Evolutionary conservation across 306 rosid species (phyloP), one percentile per base, ranked within the genome.

Genomic region (Vigna nakashimae): DNA sequence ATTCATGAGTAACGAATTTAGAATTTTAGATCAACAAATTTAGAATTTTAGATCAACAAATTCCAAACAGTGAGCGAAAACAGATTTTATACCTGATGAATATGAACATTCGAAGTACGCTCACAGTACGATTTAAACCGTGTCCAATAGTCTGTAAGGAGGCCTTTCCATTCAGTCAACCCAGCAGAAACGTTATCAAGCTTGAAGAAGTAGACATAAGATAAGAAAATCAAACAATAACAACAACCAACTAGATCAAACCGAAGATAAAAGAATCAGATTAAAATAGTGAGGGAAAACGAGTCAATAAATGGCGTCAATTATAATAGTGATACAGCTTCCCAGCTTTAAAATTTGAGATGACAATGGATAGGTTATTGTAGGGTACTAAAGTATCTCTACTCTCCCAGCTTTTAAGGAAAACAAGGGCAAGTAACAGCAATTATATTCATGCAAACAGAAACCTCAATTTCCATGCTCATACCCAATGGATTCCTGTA

Each of bases 111-210:
- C 46, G 78, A 76, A 30, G 93, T 81, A 56, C 73, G 88, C 16
- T 92, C 97, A 82, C 97, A 96, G 81, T 92, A 92, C 67, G 91
- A 77, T 75, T 91, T 92, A 86, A 92, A 92, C 17, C 97, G 92
- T 6, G 97, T 90, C 99, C 99, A 96, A 80, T 92, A 96, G 80
- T 96, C 96, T 90, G 71, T 86, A 9, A 96, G 92, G 82, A 96
- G 98, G 85, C 98, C 99, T 83, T 91, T 96, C 99, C 98, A 96
- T 82, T 96, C 97, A 71, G 99, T 96, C 79, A 83, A 78, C 66
- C 99, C 98, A 81, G 91, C 98, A 78, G 96, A 96, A 66, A 96
- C 99, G 82, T 96, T 96, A 74, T 96, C 99, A 62, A 96, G 99
- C 99, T 96, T 53, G 79, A 83, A 82, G 71, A 59, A 50, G 43